Conservation (phyloP, 2,329 filamentous ascomycete genomes). For the Colletotrichum phormii region DNA sequence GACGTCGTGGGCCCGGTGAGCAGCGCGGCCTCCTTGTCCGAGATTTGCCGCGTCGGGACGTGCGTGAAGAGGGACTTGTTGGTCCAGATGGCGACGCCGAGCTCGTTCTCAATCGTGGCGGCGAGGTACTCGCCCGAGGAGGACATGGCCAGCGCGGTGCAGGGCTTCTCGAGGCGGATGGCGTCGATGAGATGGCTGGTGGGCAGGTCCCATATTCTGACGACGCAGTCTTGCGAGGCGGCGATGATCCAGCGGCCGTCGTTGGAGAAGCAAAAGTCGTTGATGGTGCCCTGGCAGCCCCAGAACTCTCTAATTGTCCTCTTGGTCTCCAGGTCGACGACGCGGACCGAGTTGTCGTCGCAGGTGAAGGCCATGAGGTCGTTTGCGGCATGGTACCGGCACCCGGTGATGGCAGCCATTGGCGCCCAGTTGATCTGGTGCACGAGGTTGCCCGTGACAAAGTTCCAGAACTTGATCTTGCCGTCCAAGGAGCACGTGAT, state of each 20-base stretch:
- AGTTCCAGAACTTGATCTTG: conserved; percentile 98
- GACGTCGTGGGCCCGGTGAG: conserved; percentile 80
- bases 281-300: conserved; percentile 79
- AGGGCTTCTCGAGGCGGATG: conserved; percentile 82
- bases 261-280: conserved; percentile 88
- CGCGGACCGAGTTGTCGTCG: conserved; percentile 86
- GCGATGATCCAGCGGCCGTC: conserved; percentile 95
- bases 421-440: conserved; percentile 87
- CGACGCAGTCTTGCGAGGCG: conserved; percentile 81
- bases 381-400: conserved; percentile 84
- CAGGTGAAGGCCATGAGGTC: conserved; percentile 91
- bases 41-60: conserved; percentile 85
- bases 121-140: conserved; percentile 94
- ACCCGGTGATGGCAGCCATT: conserved; percentile 79
- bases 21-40: conserved; percentile 77
- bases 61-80: conserved; percentile 93
- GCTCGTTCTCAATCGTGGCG: conserved; percentile 81
- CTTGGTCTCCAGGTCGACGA: conserved; percentile 91
- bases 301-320: conserved; percentile 94
- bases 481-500: conserved; percentile 92
- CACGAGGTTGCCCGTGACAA: conserved; percentile 81
- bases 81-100: conserved; percentile 96
- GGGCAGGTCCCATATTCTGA: conserved; percentile 94
- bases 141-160: conserved; percentile 89
- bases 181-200: conserved; percentile 96